Percentiles rank a stretch among this genome's conserved stretches.
These are phyloP conservation scores for Teratosphaeria destructans DNA, from an alignment of 2,329 filamentous ascomycete species.

Conservation along the genomic window DNA sequence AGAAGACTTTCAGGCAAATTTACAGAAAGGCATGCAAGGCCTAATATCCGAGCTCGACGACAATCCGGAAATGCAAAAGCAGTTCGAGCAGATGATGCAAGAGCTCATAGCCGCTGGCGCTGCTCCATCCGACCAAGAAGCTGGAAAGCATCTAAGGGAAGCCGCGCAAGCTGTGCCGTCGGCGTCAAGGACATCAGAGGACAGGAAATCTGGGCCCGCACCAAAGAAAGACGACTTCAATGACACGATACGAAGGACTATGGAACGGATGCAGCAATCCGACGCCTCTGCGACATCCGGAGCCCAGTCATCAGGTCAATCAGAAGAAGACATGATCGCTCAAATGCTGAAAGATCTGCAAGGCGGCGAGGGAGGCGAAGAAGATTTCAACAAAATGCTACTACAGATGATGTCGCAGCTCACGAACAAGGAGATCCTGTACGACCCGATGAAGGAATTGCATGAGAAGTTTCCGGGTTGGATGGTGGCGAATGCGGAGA, in stretches of 20 bases:
- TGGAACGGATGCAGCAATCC: conserved; percentile 90
- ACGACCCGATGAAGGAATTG: conserved; percentile 97
- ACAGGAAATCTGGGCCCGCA: conserved; percentile 5
- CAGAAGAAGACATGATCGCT: conserved; percentile 72
- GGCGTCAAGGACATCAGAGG: conserved; percentile 6
- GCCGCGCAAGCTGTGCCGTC: conserved; percentile 21
- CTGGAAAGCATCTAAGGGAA: conserved; percentile 22
- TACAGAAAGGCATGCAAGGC: conserved; percentile 85
- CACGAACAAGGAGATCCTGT: conserved; percentile 95
- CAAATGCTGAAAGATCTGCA: conserved; percentile 83
- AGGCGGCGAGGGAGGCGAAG: conserved; percentile 46
- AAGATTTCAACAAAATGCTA: conserved; percentile 89
- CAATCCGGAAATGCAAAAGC: conserved; percentile 58
- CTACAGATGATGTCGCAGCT: conserved; percentile 98
- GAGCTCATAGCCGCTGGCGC: conserved; percentile 45
- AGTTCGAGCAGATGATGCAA: conserved; percentile 51
- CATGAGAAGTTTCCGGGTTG: conserved; percentile 85
- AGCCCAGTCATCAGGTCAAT: conserved; percentile 47
- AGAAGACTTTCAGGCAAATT: conserved; percentile 70
- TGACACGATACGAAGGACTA: conserved; percentile 83
- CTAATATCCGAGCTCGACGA: conserved; percentile 60
- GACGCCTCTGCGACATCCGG: conserved; percentile 77
- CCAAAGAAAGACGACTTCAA: conserved; percentile 58
- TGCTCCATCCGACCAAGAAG: conserved; percentile 23
- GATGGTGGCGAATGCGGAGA: conserved; percentile 69